Evolutionary conservation across 73 alveolate species (phyloP), one percentile per base, ranked within the genome.

Genomic region (Paramecium sexaurelia): DNA sequence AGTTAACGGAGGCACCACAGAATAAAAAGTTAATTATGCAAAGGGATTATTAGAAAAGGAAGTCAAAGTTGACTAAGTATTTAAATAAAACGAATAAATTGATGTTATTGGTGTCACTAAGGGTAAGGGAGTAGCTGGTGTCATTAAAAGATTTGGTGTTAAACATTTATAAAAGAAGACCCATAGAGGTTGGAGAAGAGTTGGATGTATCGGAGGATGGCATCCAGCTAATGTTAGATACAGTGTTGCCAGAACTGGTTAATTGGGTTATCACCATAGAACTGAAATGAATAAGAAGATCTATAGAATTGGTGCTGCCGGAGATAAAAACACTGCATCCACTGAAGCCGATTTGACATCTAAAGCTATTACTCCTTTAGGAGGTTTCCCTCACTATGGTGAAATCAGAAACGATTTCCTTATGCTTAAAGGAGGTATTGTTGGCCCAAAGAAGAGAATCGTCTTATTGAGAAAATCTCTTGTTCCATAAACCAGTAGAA

Each of bases 131-230:
- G 94, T 95, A 92, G 99, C 96, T 66, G 99, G 99, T 89, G 99
- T 99, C 91, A 97, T 97, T 94, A 95, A 96, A 90, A 97, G 99
- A 93, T 99, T 99, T 98, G 99, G 99, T 33, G 99, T 98, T 69
- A 98, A 98, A 85, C 97, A 98, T 57, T 96, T 99, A 92, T 98
- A 97, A 83, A 96, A 99, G 95, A 99, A 99, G 97, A 96, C 99
- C 85, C 99, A 99, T 94, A 98, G 99, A 96, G 99, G 99, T 82
- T 97, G 98, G 93, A 96, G 99, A 93, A 98, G 98, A 96, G 99
- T 99, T 82, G 99, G 99, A 55, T 99, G 99, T 96, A 98, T 99
- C 92, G 99, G 99, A 68, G 96, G 99, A 45, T 99, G 99, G 99
- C 99, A 99, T 98, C 99, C 99, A 78, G 96, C 99, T 75, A 97